These are phyloP conservation scores for Sarcomyxa edulis DNA, from an alignment of 768 basidiomycete species.

Conservation along the genomic window DNA sequence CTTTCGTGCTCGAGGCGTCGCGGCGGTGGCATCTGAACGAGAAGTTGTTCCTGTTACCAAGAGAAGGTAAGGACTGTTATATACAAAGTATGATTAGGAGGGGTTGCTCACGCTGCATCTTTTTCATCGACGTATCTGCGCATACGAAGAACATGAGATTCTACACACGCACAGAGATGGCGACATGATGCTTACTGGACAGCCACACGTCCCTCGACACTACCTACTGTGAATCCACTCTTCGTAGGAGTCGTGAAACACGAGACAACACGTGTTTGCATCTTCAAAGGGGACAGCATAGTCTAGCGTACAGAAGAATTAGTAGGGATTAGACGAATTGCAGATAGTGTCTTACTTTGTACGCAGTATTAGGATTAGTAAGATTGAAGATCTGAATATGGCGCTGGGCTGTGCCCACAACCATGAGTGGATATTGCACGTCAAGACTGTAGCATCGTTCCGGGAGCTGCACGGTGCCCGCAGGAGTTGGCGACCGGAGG, in stretches of 20 bases:
- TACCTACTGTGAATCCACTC: constrained; percentile 79
- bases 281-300: constrained; percentile 84
- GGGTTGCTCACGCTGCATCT: constrained; percentile 49
- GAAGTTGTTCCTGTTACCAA: constrained; percentile 59
- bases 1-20: constrained; percentile 50
- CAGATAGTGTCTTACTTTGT: constrained; percentile 48
- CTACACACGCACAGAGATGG: no score
- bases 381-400: constrained; percentile 89
- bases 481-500: constrained; percentile 63
- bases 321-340: neutral
- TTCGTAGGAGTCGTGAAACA: constrained; percentile 69
- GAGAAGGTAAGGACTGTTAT: neutral
- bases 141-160: constrained; percentile 1
- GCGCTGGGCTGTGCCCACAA: constrained; percentile 89
- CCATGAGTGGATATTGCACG: constrained; percentile 74
- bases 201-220: constrained; percentile 87
- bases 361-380: constrained; percentile 69
- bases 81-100: no score
- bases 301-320: constrained; percentile 40
- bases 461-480: constrained; percentile 74
- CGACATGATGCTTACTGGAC: constrained; percentile 68
- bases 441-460: constrained; percentile 90
- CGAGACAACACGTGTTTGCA: constrained; percentile 84
- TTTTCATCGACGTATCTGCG: constrained; percentile 83
- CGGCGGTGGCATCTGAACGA: constrained; percentile 82